Conservation (phyloP, 1,284 basidiomycete genomes). For the Anthracocystis walkeri region DNA sequence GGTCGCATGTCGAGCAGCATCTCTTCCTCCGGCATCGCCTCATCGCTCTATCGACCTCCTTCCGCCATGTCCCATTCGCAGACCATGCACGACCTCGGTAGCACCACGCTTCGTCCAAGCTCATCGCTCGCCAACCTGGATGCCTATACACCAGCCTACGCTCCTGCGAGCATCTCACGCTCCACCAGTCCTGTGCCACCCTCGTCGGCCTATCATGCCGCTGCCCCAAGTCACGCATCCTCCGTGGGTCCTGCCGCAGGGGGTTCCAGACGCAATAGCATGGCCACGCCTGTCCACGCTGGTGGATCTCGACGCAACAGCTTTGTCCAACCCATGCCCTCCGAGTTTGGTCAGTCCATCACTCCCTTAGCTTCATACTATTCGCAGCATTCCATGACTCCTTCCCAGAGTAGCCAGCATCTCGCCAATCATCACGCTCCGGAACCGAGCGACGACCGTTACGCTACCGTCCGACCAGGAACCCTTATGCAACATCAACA, state of each 20-base stretch:
- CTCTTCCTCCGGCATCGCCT: slow-evolving; percentile 40
- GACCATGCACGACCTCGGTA: slow-evolving; percentile 52
- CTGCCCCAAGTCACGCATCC: slow-evolving; percentile 8
- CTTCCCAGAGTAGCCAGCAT: slow-evolving; percentile 41
- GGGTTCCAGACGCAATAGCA: slow-evolving; percentile 26
- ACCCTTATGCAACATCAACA: slow-evolving; percentile 6
- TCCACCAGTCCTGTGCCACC: slow-evolving; percentile 53
- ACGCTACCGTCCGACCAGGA: slow-evolving; percentile 40
- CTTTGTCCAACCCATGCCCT: slow-evolving; percentile 28
- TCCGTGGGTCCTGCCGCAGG: slow-evolving; percentile 21
- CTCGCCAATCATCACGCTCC: slow-evolving; percentile 9
- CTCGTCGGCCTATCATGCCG: slow-evolving; percentile 20
- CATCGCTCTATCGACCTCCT: slow-evolving; percentile 21
- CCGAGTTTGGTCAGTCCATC: slow-evolving; percentile 33
- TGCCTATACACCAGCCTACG: slow-evolving; percentile 64
- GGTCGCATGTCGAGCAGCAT: slow-evolving; percentile 45
- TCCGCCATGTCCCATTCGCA: slow-evolving; percentile 36
- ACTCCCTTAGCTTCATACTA: slow-evolving; percentile 45
- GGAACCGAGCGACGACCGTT: slow-evolving; percentile 34
- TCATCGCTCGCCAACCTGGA: slow-evolving; percentile 61
- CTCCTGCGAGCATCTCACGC: slow-evolving; percentile 54
- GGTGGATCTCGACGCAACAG: slow-evolving; percentile 28
- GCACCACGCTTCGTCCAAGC: slow-evolving; percentile 57
- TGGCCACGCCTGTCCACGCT: slow-evolving; percentile 19
- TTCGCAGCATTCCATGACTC: slow-evolving; percentile 40